Evolutionary conservation across 2,329 filamentous ascomycete species (phyloP).

Genomic region (Aureobasidium melanogenum): DNA sequence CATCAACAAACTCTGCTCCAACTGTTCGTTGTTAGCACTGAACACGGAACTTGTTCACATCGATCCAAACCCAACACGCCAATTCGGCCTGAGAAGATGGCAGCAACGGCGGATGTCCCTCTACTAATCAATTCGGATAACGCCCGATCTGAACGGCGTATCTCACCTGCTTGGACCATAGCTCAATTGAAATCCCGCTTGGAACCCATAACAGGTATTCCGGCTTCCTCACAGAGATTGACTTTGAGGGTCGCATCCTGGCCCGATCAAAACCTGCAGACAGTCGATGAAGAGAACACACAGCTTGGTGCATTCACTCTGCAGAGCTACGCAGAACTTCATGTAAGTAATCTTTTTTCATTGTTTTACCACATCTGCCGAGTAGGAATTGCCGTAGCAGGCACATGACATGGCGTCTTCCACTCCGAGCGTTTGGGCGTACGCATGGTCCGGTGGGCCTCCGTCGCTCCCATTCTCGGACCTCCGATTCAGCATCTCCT

Average conservation of each 20-base stretch:
- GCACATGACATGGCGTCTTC: not conserved
- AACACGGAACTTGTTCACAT: not conserved
- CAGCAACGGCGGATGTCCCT: conserved; percentile 60
- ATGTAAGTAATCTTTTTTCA: conserved; percentile 51
- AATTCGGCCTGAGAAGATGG: not conserved
- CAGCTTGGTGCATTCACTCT: conserved; percentile 58
- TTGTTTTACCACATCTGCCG: not conserved
- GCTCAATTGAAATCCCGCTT: conserved; percentile 75
- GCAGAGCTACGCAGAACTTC: conserved; percentile 66
- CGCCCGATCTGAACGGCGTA: conserved; percentile 75
- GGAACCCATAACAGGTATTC: conserved; percentile 87
- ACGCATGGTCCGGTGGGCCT: not conserved
- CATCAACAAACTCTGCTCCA: not conserved
- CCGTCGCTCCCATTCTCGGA: not conserved
- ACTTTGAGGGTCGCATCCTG: conserved; percentile 58
- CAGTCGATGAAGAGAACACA: conserved; percentile 62
- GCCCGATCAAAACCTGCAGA: conserved; percentile 56
- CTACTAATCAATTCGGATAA: conserved; percentile 68
- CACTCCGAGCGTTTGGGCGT: not conserved
- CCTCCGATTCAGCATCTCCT: not conserved
- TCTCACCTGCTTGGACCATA: conserved; percentile 88
- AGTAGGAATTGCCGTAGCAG: not conserved
- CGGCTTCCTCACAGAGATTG: conserved; percentile 68
- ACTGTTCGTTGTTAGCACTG: not conserved
- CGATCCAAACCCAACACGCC: not conserved